Base-by-base conservation (phyloP, 78 protist species). In the Dictyostelium purpureum region DNA sequence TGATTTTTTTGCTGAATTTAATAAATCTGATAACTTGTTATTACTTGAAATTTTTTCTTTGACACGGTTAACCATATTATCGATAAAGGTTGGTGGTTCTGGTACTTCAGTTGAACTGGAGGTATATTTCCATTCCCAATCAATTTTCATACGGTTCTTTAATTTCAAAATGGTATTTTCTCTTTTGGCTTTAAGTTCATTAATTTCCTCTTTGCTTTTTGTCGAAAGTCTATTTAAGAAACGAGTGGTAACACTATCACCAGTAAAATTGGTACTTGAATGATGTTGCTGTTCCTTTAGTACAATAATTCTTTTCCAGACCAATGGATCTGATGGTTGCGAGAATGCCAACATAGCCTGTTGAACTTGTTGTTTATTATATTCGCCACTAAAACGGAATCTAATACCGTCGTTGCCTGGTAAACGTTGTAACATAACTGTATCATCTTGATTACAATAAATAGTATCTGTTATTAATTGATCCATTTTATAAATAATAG, bases 371-470 rank as follows among this genome's bases (percentile, higher is more conserved):
- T 70, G 40, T n/a, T 45, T 52, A 35, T 47, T 49, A 63, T 42
- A 77, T n/a, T 19, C 9, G 26, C 92, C 92, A 47, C 61, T 57
- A 35, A 85, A 85, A 45, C 77, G 28, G n/a, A 85, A 85, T 52
- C 92, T 45, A 71, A 73, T 42, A 7, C 88, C 70, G 19, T 85
- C 82, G 45, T 59, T 56, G 47, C 59, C 52, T 73, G 80, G 92
- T 73, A 85, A 59, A 37, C 80, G 54, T 52, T 85, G 92, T 37
- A 85, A 45, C 80, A 85, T 70, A 12, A 85, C 82, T 0, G 92
- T 85, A 47, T 85, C 92, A 59, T 85, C 92, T 31, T 85, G 92
- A 52, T 59, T 85, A 33, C 81, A 77, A 73, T 85, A 85, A 26
- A 85, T 52, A 4, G 92, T 85, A 61, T 85, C 77, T 31, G 37